These are phyloP conservation scores for Firmiana major DNA, from an alignment of 345 rosid genomes.

Conservation along the genomic window DNA sequence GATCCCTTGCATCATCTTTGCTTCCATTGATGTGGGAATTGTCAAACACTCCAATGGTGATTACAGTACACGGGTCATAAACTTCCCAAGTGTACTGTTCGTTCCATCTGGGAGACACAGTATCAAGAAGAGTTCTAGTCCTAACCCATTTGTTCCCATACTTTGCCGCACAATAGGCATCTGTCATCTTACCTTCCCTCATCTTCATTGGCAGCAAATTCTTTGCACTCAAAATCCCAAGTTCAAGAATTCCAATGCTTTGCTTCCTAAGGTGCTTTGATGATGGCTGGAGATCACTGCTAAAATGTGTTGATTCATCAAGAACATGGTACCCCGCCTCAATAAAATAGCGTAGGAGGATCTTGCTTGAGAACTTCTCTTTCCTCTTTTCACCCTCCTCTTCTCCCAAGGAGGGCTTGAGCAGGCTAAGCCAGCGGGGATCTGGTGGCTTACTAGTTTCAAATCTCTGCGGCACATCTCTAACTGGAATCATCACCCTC, in stretches of 20 bases:
- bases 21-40: constrained; percentile 70
- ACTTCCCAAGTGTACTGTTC: constrained; percentile 99
- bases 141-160: constrained; percentile 98
- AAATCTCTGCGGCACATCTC: constrained; percentile 43
- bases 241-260: constrained; percentile 73
- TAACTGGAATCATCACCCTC: constrained; percentile 42
- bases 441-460: constrained; percentile 58
- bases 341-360: constrained; percentile 50
- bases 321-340: constrained; percentile 98
- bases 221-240: constrained; percentile 78
- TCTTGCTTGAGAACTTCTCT: constrained; percentile 85
- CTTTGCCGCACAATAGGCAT: constrained; percentile 93
- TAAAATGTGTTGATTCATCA: constrained; percentile 89
- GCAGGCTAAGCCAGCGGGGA: constrained; percentile 70
- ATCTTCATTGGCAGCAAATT: constrained; percentile 87
- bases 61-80: constrained; percentile 84
- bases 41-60: constrained; percentile 90
- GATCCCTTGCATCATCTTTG: constrained; percentile 57
- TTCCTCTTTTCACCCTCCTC: constrained; percentile 69
- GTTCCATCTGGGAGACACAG: constrained; percentile 77
- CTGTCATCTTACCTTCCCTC: constrained; percentile 71
- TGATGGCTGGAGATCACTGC: constrained; percentile 93
- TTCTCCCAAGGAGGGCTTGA: constrained; percentile 41
- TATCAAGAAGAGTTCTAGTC: constrained; percentile 84
- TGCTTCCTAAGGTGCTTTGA: constrained; percentile 75